Evolutionary conservation across 1,139 yeast species (phyloP).

Genomic region (Yamadazyma jaroonii): DNA sequence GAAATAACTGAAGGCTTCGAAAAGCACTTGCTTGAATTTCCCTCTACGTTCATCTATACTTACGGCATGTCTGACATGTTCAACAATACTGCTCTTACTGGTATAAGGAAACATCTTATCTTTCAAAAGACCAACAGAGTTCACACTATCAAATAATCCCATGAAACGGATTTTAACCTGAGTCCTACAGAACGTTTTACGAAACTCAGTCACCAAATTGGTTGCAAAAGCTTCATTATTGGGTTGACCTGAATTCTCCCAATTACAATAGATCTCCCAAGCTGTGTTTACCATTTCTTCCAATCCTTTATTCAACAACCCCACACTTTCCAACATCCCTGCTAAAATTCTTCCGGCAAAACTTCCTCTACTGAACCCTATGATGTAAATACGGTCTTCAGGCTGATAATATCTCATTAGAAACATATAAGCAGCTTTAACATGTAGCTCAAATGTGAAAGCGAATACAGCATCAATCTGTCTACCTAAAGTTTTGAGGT

Average conservation of each 20-base stretch:
- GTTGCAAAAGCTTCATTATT: slow-evolving; percentile 28
- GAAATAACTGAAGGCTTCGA: slow-evolving; percentile 31
- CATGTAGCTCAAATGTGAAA: slow-evolving; percentile 51
- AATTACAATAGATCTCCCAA: slow-evolving; percentile 57
- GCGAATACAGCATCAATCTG: slow-evolving; percentile 52
- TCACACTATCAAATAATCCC: slow-evolving; percentile 68
- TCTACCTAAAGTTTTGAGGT: slow-evolving; percentile 15
- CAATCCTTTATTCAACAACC: slow-evolving; percentile 50
- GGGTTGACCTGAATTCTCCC: slow-evolving; percentile 65
- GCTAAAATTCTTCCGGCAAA: slow-evolving; percentile 60
- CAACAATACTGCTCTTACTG: slow-evolving; percentile 46
- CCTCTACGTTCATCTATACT: slow-evolving; percentile 64
- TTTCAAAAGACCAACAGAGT: slow-evolving; percentile 57
- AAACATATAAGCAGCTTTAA: slow-evolving; percentile 53
- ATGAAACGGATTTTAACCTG: slow-evolving; percentile 49
- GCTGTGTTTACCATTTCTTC: slow-evolving; percentile 56
- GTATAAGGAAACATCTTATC: slow-evolving; percentile 59
- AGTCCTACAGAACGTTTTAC: slow-evolving; percentile 46
- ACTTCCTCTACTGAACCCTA: slow-evolving; percentile 68
- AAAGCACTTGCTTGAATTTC: slow-evolving; percentile 56
- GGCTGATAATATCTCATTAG: slow-evolving; percentile 44
- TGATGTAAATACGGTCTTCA: slow-evolving; percentile 52
- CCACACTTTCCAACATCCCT: slow-evolving; percentile 63
- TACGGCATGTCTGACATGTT: slow-evolving; percentile 62
- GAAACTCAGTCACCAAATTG: slow-evolving; percentile 49